phyloP scores from a whole-genome alignment of 371 early-diverging fungal species.

The Actinomortierella wolfii region DNA sequence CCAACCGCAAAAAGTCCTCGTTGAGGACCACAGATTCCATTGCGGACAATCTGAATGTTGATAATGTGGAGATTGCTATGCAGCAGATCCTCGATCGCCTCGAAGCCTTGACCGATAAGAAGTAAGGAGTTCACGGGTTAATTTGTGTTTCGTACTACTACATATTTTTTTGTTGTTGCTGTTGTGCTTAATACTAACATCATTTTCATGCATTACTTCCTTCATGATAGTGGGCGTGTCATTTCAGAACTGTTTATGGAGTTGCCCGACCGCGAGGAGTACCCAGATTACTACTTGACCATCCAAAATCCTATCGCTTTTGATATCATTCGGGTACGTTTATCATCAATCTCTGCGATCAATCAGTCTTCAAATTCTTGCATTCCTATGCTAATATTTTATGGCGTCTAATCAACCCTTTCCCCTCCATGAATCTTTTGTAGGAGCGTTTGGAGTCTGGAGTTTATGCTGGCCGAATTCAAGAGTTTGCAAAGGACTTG shows the following conservation, averaged over 20 bases:
- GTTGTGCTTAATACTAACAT: too few relatives aligned
- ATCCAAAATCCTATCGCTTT: conserved; percentile 80
- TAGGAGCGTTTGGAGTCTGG: conserved; percentile 52
- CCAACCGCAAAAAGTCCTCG: too few relatives aligned
- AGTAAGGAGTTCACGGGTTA: conserved; percentile 7
- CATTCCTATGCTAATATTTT: too few relatives aligned
- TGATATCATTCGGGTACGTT: conserved; percentile 53
- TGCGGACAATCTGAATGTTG: conserved; percentile 20
- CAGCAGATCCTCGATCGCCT: conserved; percentile 24
- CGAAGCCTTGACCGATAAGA: conserved; percentile 34
- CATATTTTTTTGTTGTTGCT: too few relatives aligned
- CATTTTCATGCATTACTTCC: too few relatives aligned
- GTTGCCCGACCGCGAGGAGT: conserved; percentile 75
- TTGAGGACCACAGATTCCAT: conserved; percentile 15
- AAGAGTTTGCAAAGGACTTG: conserved; percentile 66
- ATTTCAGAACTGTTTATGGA: conserved; percentile 78
- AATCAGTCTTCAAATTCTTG: too few relatives aligned
- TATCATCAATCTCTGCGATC: too few relatives aligned
- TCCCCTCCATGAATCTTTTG: too few relatives aligned
- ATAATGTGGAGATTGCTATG: conserved; percentile 28
- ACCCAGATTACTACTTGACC: conserved; percentile 89
- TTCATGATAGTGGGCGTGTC: conserved; percentile 64
- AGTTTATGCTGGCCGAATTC: conserved; percentile 47
- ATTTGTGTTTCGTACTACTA: too few relatives aligned
- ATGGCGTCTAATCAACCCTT: too few relatives aligned